Percentiles rank a stretch among this genome's conserved stretches.
These are phyloP conservation scores for Nannochloropsis granulata DNA, from an alignment of 108 stramenopile genomes.

Conservation along the genomic window DNA sequence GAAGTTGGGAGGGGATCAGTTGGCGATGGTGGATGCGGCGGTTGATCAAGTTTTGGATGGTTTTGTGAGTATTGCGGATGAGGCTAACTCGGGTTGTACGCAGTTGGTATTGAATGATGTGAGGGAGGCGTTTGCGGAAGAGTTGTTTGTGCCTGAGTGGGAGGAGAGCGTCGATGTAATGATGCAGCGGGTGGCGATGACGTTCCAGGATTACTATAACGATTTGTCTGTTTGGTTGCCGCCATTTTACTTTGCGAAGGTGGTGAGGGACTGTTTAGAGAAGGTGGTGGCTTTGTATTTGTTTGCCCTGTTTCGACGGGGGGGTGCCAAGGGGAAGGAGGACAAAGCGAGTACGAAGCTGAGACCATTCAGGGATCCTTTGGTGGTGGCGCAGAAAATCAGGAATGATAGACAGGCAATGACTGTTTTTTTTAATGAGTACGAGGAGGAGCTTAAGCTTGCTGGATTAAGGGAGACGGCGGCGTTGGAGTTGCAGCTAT, in stretches of 20 bases:
- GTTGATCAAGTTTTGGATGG: neutral
- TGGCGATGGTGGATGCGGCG: neutral
- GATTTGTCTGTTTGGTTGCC: neutral
- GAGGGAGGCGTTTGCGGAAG: neutral
- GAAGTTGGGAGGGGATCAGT: neutral
- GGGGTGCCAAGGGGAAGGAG: neutral
- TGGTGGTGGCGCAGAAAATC: neutral
- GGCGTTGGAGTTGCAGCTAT: neutral
- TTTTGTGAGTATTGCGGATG: neutral
- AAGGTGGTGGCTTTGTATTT: neutral
- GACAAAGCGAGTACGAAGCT: neutral
- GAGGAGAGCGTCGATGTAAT: neutral
- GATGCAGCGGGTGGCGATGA: neutral
- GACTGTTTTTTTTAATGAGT: neutral
- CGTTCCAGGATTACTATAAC: neutral
- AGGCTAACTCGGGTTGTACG: neutral
- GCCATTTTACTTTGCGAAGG: neutral
- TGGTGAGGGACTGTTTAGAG: neutral
- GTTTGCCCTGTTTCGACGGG: neutral
- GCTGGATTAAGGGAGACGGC: neutral
- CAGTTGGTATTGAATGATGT: neutral
- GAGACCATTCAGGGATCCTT: neutral
- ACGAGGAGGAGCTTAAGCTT: neutral
- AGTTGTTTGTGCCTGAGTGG: neutral
- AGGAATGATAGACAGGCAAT: neutral